Evolutionary conservation across 2,329 filamentous ascomycete genomes (phyloP).

Genomic region (Metarhizium rileyi): DNA sequence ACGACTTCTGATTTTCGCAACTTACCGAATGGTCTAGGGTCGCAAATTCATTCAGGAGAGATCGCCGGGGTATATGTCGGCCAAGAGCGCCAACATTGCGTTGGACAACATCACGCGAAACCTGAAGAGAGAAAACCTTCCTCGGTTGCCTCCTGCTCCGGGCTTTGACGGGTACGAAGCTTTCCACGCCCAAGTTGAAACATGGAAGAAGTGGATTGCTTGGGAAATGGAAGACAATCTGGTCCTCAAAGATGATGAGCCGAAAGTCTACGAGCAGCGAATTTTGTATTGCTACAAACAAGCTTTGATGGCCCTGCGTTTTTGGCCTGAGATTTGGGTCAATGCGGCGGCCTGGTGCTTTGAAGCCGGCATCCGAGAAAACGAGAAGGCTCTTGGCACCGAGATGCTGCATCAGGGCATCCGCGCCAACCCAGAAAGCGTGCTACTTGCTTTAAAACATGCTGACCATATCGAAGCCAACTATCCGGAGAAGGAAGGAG

Average conservation of each 20-base stretch:
- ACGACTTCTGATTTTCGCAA: not conserved
- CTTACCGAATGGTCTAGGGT: conserved; percentile 44
- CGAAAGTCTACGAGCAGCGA: conserved; percentile 62
- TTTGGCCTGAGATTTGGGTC: conserved; percentile 94
- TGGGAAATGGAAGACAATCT: conserved; percentile 95
- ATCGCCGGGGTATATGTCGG: conserved; percentile 91
- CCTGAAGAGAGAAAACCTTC: conserved; percentile 66
- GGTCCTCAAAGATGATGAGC: conserved; percentile 74
- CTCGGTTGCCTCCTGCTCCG: conserved; percentile 69
- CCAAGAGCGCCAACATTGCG: conserved; percentile 79
- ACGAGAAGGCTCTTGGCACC: conserved; percentile 53
- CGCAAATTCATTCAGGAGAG: conserved; percentile 91
- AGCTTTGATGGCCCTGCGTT: conserved; percentile 83
- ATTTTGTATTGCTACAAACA: conserved; percentile 90
- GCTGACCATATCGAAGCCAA: conserved; percentile 79
- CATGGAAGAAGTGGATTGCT: conserved; percentile 89
- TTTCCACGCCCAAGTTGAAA: conserved; percentile 70
- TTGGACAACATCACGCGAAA: conserved; percentile 80
- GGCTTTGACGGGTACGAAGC: conserved; percentile 84
- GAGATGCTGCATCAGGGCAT: conserved; percentile 77
- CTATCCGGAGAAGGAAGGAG: conserved; percentile 66
- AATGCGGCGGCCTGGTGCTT: conserved; percentile 92
- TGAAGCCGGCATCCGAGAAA: conserved; percentile 56
- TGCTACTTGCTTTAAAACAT: conserved; percentile 78
- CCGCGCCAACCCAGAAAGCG: conserved; percentile 85